Conservation (phyloP, 1,139 yeast genomes). For the Pichia sp. region DNA sequence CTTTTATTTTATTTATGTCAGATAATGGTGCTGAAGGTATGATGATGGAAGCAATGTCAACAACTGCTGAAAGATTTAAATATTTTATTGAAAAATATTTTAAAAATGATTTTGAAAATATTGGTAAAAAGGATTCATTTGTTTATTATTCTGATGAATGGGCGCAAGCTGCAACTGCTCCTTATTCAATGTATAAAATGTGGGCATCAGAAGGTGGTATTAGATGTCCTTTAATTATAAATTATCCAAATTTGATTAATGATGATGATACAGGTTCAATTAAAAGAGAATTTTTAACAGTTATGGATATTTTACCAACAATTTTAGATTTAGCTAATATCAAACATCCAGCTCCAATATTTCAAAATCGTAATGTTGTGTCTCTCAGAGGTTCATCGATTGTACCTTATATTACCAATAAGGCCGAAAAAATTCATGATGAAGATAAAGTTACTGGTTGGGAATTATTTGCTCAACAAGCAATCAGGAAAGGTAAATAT, state of each 20-base stretch:
- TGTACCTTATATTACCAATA: slow-evolving; percentile 29
- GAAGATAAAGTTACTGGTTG: slow-evolving; percentile 48
- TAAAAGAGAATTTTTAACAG: slow-evolving; percentile 39
- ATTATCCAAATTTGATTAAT: slow-evolving; percentile 32
- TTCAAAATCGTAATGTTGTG: slow-evolving; percentile 35
- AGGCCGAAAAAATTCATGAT: slow-evolving; percentile 32
- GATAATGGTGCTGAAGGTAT: slow-evolving; percentile 60
- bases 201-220: slow-evolving; percentile 53
- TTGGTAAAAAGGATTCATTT: slow-evolving; percentile 43
- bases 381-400: slow-evolving; percentile 39
- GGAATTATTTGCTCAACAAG: slow-evolving; percentile 52
- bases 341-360: slow-evolving; percentile 36
- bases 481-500: slow-evolving; percentile 43
- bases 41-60: slow-evolving; percentile 47
- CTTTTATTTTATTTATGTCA: slow-evolving; percentile 48
- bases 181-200: slow-evolving; percentile 43
- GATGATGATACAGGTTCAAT: slow-evolving; percentile 20
- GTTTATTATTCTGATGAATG: slow-evolving; percentile 50
- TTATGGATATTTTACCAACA: slow-evolving; percentile 53
- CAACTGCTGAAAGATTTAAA: slow-evolving; percentile 29
- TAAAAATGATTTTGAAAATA: slow-evolving; percentile 39
- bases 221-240: slow-evolving; percentile 43
- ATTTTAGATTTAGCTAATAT: slow-evolving; percentile 41
- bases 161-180: slow-evolving; percentile 63
- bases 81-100: slow-evolving; percentile 30